These are phyloP conservation scores for Tieghemostelium lacteum DNA, from an alignment of 78 protist genomes.

Conservation along the genomic window DNA sequence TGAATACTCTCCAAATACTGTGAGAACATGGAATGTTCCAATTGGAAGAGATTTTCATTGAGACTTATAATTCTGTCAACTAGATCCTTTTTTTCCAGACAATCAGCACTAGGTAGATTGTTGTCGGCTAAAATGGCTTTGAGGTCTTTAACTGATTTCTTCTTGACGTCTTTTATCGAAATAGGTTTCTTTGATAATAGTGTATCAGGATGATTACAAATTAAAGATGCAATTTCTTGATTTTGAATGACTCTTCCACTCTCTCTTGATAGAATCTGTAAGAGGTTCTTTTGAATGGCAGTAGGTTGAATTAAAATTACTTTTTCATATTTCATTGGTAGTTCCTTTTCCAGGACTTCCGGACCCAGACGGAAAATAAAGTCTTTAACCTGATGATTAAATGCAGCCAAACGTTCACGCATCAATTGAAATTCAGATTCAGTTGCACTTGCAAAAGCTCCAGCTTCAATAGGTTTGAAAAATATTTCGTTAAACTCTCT, in stretches of 20 bases:
- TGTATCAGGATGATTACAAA: constrained; percentile 59
- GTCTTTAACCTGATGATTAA: constrained; percentile 14
- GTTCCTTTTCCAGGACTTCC: constrained; percentile 9
- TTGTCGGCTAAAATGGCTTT: neutral
- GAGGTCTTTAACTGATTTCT: constrained; percentile 8
- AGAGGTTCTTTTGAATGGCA: constrained; percentile 5
- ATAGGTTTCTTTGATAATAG: constrained; percentile 50
- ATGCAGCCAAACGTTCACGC: constrained; percentile 37
- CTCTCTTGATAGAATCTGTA: neutral
- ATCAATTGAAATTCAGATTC: neutral
- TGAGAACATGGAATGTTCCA: constrained; percentile 3
- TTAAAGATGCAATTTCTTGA: constrained; percentile 8
- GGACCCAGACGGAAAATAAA: constrained; percentile 46
- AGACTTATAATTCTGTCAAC: constrained; percentile 9
- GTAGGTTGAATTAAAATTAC: constrained; percentile 34
- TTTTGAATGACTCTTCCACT: constrained; percentile 4
- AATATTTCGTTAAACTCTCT: constrained; percentile 56
- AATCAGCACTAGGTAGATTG: constrained; percentile 28
- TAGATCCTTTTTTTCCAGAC: constrained; percentile 18
- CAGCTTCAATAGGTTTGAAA: constrained; percentile 71
- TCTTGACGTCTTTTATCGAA: neutral
- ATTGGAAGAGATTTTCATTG: constrained; percentile 5
- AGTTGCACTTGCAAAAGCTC: constrained; percentile 8
- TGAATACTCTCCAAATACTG: neutral
- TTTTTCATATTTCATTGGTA: constrained; percentile 49